Base-by-base conservation (phyloP, 345 rosid genomes). In the Salix purpurea region DNA sequence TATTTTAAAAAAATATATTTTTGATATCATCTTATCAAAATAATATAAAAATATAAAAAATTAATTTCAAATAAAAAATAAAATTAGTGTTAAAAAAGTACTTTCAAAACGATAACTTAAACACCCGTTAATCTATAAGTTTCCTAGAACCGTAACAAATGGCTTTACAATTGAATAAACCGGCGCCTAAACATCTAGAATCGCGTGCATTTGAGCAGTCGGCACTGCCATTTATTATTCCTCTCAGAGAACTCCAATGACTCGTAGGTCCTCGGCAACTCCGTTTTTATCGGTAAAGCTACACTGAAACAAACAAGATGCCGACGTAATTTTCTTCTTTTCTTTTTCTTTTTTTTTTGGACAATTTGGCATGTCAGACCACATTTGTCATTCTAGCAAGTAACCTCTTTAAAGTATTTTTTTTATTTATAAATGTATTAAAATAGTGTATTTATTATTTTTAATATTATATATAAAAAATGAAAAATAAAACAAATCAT, bases 71-170 rank as follows among this genome's bases (percentile, higher is more conserved):
- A 30, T 30, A 30, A 30, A 30, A 30, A 30, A 30, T 2, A 30
- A 30, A 30, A 30, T 30, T 30, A 30, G 0, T 30, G 0, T 30
- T 1, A 2, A 0, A 2, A 30, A 1, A 30, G 4, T 0, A 4
- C 36, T 34, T 34, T 34, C 5, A 34, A 34, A 34, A 34, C 36
- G 36, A 34, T 34, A 34, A 0, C 36, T 34, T 34, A 34, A 32
- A 34, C 36, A 34, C 5, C 36, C 36, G 5, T 34, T 4, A 34
- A 34, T 34, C 36, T 0, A 4, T 34, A 4, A 32, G 34, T 32
- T 32, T 32, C 34, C 0, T 32, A 32, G 5, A 32, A 32, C 34
- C 34, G 4, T 32, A 8, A n/a, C 13, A 58, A 58, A 0, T 58
- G 62, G 9, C 62, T 58, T 58, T 1, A 23, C 62, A 23, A 58